These are phyloP conservation scores for Musa troglodytarum DNA, from an alignment of 176 grass and related monocot genomes.

Conservation along the genomic window DNA sequence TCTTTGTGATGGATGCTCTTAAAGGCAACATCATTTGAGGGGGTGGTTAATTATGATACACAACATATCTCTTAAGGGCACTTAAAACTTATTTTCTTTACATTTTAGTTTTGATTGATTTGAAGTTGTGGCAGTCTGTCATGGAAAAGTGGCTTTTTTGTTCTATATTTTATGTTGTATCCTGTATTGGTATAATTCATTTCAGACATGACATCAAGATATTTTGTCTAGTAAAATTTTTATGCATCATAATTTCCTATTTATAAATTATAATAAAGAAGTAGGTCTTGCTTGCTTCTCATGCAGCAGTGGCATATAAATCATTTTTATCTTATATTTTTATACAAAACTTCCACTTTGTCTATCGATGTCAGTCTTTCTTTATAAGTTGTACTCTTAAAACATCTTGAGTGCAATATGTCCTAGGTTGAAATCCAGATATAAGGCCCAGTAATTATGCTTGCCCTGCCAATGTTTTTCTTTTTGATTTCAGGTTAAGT, in stretches of 20 bases:
- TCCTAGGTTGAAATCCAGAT: background rate
- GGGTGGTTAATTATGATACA: no score
- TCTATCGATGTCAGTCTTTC: no score
- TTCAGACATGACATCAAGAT: background rate
- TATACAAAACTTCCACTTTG: no score
- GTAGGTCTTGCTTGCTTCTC: no score
- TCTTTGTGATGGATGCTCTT: no score
- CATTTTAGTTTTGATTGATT: conserved; percentile 1
- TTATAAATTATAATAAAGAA: no score
- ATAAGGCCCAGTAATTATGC: background rate
- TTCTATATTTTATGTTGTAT: background rate
- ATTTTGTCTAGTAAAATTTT: background rate
- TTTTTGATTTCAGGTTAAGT: conserved; percentile 59
- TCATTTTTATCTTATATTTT: no score
- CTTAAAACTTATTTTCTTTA: background rate
- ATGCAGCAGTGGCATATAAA: no score
- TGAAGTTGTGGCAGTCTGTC: background rate
- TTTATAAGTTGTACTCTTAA: no score
- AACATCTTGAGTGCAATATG: no score
- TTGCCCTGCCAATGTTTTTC: background rate
- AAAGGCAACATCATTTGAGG: no score
- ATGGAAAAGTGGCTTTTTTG: background rate
- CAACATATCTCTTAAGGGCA: no score
- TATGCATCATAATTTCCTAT: background rate
- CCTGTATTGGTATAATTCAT: background rate